Base-by-base conservation (phyloP, 2,329 filamentous ascomycete genomes). In the Ophiostoma australiae region DNA sequence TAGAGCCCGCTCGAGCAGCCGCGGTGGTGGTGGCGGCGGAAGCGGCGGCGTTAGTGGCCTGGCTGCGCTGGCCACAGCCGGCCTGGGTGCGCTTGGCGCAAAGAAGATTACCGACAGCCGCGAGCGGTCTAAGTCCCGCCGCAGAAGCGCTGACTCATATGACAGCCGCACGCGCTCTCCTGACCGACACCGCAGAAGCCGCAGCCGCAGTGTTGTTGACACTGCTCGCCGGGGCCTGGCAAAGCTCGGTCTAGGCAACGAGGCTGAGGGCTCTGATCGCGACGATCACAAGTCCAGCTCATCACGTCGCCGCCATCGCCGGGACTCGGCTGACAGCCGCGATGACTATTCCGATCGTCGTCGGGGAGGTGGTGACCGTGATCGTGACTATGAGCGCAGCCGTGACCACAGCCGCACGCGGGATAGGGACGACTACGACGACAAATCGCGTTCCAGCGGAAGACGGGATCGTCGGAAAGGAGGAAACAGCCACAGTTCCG, bases 191-290 rank as follows among this genome's bases (percentile, higher is more conserved):
- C 79, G 74, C 73, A 82, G 84, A 68, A 86, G 86, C 79, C 85
- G 87, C 74, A 90, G 88, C 81, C 87, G 87, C 73, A 90, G 87
- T 77, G 84, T 90, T n/a, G 87, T 89, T 10, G 87, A 89, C 76
- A 82, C 82, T 70, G 86, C 87, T 27, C 86, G 88, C 71, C 86
- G 86, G 72, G 83, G 87, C 70, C 80, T 90, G 52, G 87, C 87
- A 74, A 88, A 86, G 77, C 80, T 90, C 17, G 88, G 88, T 67
- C 79, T 90, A 44, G 87, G 87, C 69, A 85, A 80, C 70, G 84
- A 79, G 11, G 80, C 83, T 4, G 82, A 80, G 1, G 79, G 80
- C 65, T 76, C 77, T 37, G 77, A 78, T 37, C 72, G 73, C 10
- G 74, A 76, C 48, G 75, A 75, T 52, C 76, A 75, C 69, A 75